phyloP scores from a whole-genome alignment of 2,329 filamentous ascomycete genomes.

The Phialophora verrucosa region DNA sequence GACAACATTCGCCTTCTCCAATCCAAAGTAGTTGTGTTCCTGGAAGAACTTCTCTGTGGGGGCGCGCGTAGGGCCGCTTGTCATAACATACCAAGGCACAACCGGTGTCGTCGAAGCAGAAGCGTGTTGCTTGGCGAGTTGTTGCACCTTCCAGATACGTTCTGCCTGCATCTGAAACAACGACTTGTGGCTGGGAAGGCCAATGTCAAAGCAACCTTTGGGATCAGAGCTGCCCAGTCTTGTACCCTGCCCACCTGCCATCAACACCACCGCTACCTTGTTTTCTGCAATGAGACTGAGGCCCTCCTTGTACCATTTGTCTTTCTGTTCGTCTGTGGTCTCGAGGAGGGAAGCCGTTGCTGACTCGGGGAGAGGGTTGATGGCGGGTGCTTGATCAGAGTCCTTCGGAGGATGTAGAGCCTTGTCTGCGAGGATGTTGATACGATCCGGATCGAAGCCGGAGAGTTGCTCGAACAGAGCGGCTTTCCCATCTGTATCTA shows the following conservation, averaged over 20 bases:
- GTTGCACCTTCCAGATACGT: slow-evolving; percentile 84
- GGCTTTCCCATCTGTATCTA: slow-evolving; percentile 74
- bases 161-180: slow-evolving; percentile 98
- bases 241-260: slow-evolving; percentile 97
- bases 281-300: slow-evolving; percentile 70
- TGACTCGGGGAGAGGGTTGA: slow-evolving; percentile 87
- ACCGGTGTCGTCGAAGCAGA: slow-evolving; percentile 63
- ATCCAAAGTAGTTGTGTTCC: slow-evolving; percentile 87
- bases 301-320: slow-evolving; percentile 80
- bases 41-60: slow-evolving; percentile 95
- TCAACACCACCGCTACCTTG: slow-evolving; percentile 83
- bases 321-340: slow-evolving; percentile 76
- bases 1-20: slow-evolving; percentile 81
- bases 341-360: slow-evolving; percentile 91
- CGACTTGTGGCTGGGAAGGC: slow-evolving; percentile 87
- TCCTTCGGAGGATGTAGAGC: slow-evolving; percentile 77
- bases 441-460: slow-evolving; percentile 79
- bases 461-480: slow-evolving; percentile 80
- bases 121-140: slow-evolving; percentile 74
- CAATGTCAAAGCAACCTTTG: slow-evolving; percentile 98
- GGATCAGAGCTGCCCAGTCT: slow-evolving; percentile 91
- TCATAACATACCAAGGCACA: slow-evolving; percentile 99
- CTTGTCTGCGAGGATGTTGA: slow-evolving; percentile 83
- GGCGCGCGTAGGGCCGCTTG: slow-evolving; percentile 87
- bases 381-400: slow-evolving; percentile 57